Evolutionary conservation across 768 basidiomycete species (phyloP).

Genomic region (Agaricus sinodeliciosus): DNA sequence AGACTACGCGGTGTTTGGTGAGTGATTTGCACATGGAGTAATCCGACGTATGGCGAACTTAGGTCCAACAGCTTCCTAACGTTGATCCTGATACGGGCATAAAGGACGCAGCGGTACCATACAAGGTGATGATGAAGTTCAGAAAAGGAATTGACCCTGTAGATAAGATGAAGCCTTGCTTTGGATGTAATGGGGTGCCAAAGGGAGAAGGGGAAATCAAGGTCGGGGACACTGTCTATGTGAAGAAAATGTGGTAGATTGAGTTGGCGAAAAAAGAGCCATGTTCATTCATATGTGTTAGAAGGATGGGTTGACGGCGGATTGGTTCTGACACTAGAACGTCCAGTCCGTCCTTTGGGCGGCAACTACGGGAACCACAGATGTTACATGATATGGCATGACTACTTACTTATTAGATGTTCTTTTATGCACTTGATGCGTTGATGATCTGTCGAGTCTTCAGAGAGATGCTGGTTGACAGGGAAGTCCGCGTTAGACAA

Average conservation of each 20-base stretch:
- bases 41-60: background rate
- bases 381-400: too few species aligned
- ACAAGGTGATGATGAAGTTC: constrained; percentile 70
- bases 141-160: constrained; percentile 51
- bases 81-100: constrained; percentile 58
- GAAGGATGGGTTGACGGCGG: too few species aligned
- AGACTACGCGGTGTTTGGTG: constrained; percentile 70
- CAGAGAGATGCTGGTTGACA: too few species aligned
- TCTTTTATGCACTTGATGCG: too few species aligned
- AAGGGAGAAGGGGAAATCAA: constrained; percentile 40
- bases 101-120: constrained; percentile 68
- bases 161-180: constrained; percentile 46
- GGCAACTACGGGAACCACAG: too few species aligned
- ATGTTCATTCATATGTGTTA: too few species aligned
- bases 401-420: too few species aligned
- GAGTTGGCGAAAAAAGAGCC: too few species aligned
- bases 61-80: constrained; percentile 55
- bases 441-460: too few species aligned
- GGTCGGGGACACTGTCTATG: constrained; percentile 57
- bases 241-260: constrained; percentile 30
- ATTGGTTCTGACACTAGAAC: too few species aligned
- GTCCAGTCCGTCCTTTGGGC: too few species aligned
- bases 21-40: constrained; percentile 16
- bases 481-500: too few species aligned
- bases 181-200: constrained; percentile 62